Conservation (phyloP, 1,139 yeast genomes). For the Pneumocystis sp. region DNA sequence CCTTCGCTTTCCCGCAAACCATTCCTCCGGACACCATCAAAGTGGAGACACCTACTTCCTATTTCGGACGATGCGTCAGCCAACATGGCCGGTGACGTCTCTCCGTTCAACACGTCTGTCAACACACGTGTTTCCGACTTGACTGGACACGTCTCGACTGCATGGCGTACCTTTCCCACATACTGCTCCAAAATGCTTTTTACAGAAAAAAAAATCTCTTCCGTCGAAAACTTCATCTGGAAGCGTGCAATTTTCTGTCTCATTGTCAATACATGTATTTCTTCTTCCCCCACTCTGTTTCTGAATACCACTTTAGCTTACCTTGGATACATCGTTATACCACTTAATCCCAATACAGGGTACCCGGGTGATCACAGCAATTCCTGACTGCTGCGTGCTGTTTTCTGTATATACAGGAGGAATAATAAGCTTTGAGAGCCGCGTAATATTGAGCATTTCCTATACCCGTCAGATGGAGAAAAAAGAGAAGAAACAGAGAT, state of each 20-base stretch:
- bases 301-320: background rate
- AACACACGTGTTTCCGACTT: background rate
- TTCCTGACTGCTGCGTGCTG: background rate
- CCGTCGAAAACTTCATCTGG: background rate
- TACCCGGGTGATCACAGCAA: background rate
- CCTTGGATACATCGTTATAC: background rate
- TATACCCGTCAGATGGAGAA: background rate
- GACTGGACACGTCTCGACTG: background rate
- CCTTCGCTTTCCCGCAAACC: background rate
- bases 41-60: background rate
- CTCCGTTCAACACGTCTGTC: background rate
- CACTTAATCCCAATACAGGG: background rate
- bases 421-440: background rate
- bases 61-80: background rate
- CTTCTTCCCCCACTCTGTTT: too few species aligned
- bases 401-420: background rate
- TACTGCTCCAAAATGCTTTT: background rate
- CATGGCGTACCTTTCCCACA: background rate
- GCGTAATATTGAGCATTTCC: background rate
- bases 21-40: too few species aligned
- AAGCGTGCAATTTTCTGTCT: background rate
- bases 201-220: background rate
- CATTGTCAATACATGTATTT: background rate
- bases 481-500: background rate
- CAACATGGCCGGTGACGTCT: background rate